These are phyloP conservation scores for Yamadazyma siamensis DNA, from an alignment of 1,139 yeast species.

Conservation along the genomic window DNA sequence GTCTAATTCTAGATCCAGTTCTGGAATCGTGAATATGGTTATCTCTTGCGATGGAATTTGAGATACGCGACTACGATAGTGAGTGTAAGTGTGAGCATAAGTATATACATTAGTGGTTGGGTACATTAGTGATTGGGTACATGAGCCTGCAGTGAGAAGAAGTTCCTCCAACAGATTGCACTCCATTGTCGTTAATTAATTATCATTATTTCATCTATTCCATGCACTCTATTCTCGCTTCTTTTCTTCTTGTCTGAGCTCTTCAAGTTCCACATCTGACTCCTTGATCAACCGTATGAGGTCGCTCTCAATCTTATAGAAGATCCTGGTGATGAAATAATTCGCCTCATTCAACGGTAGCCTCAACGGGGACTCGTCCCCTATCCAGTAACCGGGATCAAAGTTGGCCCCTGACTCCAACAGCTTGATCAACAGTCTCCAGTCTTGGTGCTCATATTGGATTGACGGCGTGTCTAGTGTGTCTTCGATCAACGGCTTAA, in stretches of 20 bases:
- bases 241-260: conserved; percentile 6
- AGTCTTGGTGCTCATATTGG: conserved; percentile 29
- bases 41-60: no score
- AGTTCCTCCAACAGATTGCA: no score
- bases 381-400: conserved; percentile 42
- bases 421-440: conserved; percentile 23
- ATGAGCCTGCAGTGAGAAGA: no score
- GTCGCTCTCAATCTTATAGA: conserved; percentile 25
- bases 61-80: no score
- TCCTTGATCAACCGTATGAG: conserved; percentile 16
- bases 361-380: conserved; percentile 61
- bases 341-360: conserved; percentile 67
- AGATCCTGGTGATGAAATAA: conserved; percentile 49
- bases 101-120: no score
- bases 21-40: no score
- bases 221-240: no score
- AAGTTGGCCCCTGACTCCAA: conserved; percentile 2
- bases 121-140: no score
- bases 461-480: conserved; percentile 30
- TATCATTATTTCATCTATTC: no score
- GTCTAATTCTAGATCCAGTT: no score
- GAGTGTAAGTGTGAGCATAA: no score
- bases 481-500: conserved; percentile 30
- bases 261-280: conserved; percentile 9
- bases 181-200: no score